phyloP scores from a whole-genome alignment of 345 rosid genomes.

The Bruguiera sexangula region DNA sequence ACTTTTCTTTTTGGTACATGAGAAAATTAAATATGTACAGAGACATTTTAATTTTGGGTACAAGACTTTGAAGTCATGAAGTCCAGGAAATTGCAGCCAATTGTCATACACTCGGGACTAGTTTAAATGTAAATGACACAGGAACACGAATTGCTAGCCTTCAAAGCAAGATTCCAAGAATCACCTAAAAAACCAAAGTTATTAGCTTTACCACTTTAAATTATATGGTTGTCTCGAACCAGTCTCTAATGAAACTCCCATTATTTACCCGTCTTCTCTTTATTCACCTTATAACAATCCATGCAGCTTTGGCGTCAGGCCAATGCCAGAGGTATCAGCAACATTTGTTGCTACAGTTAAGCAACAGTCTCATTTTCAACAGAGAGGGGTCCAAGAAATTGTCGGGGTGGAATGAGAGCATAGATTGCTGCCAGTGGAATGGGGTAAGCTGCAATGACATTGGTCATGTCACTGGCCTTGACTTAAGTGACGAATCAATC shows the following conservation, averaged over 20 bases:
- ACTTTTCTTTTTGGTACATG: too few species aligned
- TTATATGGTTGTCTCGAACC: constrained; percentile 1
- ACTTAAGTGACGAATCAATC: constrained; percentile 38
- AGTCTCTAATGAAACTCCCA: constrained; percentile 10
- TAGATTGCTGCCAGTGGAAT: constrained; percentile 37
- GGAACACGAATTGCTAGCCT: too few species aligned
- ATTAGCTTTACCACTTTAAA: neutral
- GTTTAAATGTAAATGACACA: too few species aligned
- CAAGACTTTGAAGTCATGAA: too few species aligned
- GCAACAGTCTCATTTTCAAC: constrained; percentile 20
- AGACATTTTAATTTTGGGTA: too few species aligned
- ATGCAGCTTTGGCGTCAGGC: constrained; percentile 19
- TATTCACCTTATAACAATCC: neutral
- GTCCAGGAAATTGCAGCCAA: too few species aligned
- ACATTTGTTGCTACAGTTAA: constrained; percentile 32
- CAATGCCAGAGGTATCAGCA: constrained; percentile 38
- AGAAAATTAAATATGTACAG: too few species aligned
- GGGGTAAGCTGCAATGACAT: constrained; percentile 42
- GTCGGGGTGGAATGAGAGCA: constrained; percentile 27
- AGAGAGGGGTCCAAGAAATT: constrained; percentile 6
- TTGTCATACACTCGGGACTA: too few species aligned
- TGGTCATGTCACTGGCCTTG: constrained; percentile 35
- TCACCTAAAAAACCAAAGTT: neutral
- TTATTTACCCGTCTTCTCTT: constrained; percentile 3
- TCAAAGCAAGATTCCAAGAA: too few species aligned